Evolutionary conservation across 2,329 filamentous ascomycete genomes (phyloP), one percentile per base, ranked within the genome.

Genomic region (Paramyrothecium roridum): DNA sequence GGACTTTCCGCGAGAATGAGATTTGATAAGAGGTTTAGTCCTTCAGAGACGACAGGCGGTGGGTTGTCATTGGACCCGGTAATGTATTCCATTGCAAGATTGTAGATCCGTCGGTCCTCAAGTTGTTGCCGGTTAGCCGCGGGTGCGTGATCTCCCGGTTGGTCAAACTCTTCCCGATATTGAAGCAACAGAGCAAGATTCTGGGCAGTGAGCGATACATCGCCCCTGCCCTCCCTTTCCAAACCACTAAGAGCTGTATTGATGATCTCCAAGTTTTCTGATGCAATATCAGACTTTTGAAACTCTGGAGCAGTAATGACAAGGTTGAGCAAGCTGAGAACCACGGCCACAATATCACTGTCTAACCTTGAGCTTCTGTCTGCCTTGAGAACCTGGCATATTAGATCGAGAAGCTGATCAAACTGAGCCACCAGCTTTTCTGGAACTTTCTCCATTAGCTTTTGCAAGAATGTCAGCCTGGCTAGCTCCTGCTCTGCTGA

Each of bases 41-140:
- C 86, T 64, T 89, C 85, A 0, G 82, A 83, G 3, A 85, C 80
- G n/a, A 89, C 84, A 0, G 86, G 86, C 1, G 86, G 80, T 1
- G 86, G 85, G 2, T 83, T 85, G 58, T 88, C 85, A 3, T 74
- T 67, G 21, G 80, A 76, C 30, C 70, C 66, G 2, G 80, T 84
- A 49, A 89, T 82, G 68, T 89, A 89, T 12, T 79, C 82, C 63
- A 88, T 76, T 2, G 85, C 86, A 17, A 89, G 73, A 53, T 74
- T 78, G 63, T 88, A 86, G 2, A 79, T 83, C 61, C 83, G 85
- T 13, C 81, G 78, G 62, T 88, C 85, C 62, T 88, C 84, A 16
- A 80, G 63, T 53, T 83, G 77, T 22, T 77, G 76, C 50, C 76
- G 71, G 3, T 74, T 79, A 6, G 74, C 76, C 8, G 70, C 69